phyloP scores from a whole-genome alignment of 176 grass and related monocot genomes.

The Aegilops bicornis region DNA sequence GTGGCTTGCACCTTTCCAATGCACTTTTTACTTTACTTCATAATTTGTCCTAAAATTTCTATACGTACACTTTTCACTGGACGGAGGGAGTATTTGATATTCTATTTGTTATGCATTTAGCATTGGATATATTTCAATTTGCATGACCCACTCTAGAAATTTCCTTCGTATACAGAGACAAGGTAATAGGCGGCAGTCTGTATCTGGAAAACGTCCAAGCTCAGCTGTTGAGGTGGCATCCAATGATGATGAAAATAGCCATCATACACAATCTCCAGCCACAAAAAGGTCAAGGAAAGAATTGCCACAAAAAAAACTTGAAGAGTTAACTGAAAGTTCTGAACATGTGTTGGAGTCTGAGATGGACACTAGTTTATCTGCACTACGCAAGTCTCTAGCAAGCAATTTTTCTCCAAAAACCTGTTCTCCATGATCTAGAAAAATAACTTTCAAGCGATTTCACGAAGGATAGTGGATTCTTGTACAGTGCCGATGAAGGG shows the following conservation, averaged over 20 bases:
- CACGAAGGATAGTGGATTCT: neutral
- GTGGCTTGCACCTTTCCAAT: too few relatives aligned
- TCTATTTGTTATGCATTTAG: neutral
- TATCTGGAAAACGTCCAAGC: constrained; percentile 27
- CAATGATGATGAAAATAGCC: constrained; percentile 31
- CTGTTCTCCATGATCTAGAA: neutral
- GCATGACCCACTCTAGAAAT: neutral
- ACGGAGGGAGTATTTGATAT: neutral
- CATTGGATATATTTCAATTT: constrained; percentile 9
- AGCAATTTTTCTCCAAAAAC: constrained; percentile 30
- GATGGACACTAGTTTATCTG: constrained; percentile 27
- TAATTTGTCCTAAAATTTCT: too few relatives aligned
- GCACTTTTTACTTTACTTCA: too few relatives aligned
- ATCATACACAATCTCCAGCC: neutral
- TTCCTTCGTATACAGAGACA: constrained; percentile 30
- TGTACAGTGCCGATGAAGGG: neutral
- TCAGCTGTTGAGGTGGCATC: constrained; percentile 31
- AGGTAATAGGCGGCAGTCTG: constrained; percentile 28
- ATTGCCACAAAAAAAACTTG: neutral
- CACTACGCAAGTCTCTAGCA: constrained; percentile 12
- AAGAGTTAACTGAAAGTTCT: constrained; percentile 2
- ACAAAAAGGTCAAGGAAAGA: constrained; percentile 38
- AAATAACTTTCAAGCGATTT: constrained; percentile 26
- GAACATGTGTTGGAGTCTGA: constrained; percentile 16
- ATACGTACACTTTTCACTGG: too few relatives aligned